Percentiles rank a stretch among this genome's conserved stretches.
Evolutionary conservation across 2,329 filamentous ascomycete genomes (phyloP).

Genomic region (Ramichloridium luteum): DNA sequence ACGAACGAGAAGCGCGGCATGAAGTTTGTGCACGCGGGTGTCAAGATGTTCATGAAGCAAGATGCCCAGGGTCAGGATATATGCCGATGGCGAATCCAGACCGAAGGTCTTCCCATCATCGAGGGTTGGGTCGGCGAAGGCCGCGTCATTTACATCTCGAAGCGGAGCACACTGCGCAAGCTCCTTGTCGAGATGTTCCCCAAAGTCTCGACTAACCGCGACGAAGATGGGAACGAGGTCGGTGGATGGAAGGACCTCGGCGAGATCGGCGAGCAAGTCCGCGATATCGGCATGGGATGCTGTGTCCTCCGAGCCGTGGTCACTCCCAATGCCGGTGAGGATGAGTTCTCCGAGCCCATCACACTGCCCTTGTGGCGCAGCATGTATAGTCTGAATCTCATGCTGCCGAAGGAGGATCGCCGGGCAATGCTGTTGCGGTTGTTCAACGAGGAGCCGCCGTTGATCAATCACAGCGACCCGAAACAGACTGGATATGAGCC

Average conservation of each 20-base stretch:
- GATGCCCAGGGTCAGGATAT: conserved; percentile 77
- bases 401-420: conserved; percentile 95
- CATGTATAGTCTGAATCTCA: conserved; percentile 81
- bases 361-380: conserved; percentile 91
- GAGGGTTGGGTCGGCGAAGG: conserved; percentile 77
- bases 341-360: conserved; percentile 62
- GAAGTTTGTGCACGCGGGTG: conserved; percentile 91
- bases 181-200: conserved; percentile 96
- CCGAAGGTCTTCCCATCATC: conserved; percentile 81
- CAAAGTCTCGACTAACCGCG: conserved; percentile 44
- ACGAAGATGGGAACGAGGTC: conserved; percentile 36
- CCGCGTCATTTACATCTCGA: conserved; percentile 61
- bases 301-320: conserved; percentile 66
- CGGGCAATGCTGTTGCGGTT: conserved; percentile 80
- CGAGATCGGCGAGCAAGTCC: conserved; percentile 76
- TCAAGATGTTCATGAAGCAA: conserved; percentile 99
- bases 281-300: conserved; percentile 77
- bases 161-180: conserved; percentile 66
- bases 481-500: conserved; percentile 10
- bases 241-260: conserved; percentile 61
- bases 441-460: conserved; percentile 76
- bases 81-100: conserved; percentile 90
- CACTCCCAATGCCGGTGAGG: conserved; percentile 15
- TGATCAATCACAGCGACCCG: conserved; percentile 52
- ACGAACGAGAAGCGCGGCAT: conserved; percentile 83